phyloP scores from a whole-genome alignment of 805 yeast species.

The Priceomyces castillae region DNA sequence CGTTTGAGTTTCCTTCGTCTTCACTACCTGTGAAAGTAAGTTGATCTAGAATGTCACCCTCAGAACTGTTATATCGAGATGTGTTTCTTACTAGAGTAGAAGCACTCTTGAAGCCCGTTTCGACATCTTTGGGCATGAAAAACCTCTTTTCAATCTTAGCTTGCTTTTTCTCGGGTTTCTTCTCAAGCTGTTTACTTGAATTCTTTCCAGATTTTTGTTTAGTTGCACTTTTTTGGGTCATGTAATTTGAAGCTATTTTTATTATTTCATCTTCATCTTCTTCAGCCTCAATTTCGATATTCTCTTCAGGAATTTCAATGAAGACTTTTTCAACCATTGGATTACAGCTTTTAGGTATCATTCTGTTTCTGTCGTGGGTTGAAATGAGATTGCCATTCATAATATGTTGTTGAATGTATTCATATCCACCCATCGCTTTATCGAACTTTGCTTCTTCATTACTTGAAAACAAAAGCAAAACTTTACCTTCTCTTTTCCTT shows the following conservation, averaged over 20 bases:
- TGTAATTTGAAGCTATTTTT: conserved; percentile 62
- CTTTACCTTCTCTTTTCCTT: conserved; percentile 85
- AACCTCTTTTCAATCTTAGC: conserved; percentile 41
- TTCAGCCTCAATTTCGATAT: conserved; percentile 51
- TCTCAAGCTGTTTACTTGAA: neutral
- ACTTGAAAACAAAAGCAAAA: conserved; percentile 69
- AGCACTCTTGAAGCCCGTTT: conserved; percentile 59
- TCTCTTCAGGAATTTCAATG: conserved; percentile 72
- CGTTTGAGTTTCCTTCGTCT: conserved; percentile 5
- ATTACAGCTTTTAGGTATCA: conserved; percentile 54
- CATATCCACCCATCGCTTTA: conserved; percentile 81
- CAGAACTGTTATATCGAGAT: neutral
- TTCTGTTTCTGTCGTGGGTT: conserved; percentile 55
- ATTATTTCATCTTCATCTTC: conserved; percentile 67
- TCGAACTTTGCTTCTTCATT: conserved; percentile 78
- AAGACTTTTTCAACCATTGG: conserved; percentile 58
- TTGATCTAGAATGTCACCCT: conserved; percentile 6
- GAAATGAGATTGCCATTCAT: conserved; percentile 44
- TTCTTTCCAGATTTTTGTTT: conserved; percentile 10
- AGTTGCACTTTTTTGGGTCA: conserved; percentile 28
- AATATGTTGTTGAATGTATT: conserved; percentile 69
- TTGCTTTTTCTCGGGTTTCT: neutral
- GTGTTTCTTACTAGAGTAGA: conserved; percentile 38
- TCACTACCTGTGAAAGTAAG: conserved; percentile 18
- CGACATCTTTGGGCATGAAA: conserved; percentile 73